Base-by-base conservation (phyloP, 257 asterid species). In the Henckelia pumila region DNA sequence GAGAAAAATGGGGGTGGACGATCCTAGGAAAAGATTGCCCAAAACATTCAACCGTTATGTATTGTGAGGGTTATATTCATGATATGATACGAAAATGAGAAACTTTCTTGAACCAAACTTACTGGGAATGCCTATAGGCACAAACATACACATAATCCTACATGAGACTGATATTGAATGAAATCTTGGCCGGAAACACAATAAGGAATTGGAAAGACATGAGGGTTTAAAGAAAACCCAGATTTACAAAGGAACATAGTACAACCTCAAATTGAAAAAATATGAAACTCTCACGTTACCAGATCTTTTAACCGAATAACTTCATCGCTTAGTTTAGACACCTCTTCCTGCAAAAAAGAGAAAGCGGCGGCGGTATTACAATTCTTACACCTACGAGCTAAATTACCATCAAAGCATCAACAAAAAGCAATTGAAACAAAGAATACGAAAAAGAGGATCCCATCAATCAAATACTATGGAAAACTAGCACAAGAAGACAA, bases 301-400 rank as follows among this genome's bases (percentile, higher is more conserved):
- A 71, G 50, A 78, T 77, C 76, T 35, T 78, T 85, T 74, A 94
- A 79, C 76, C 69, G 88, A 29, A 4, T 63, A 64, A 91, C 90
- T 80, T 91, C 89, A 40, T 68, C 75, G 2, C 72, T 81, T 85
- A 94, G 78, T 85, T 84, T 89, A 57, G 85, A 84, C 75, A 94
- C 28, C 77, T 87, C 95, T 66, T 84, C 96, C 99, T 91, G 95
- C 75, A 76, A 59, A 72, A 49, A 22, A 30, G 28, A 47, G 44
- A 70, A 37, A 40, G 20, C 17, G 21, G 40, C 17, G 21, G 40
- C 4, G 19, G 7, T 9, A 22, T 11, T 20, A 44, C 17, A 58
- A 67, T 64, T 67, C 47, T 69, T 70, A 35, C 63, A 60, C 56
- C 29, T 8, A 59, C 61, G 26, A 61, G 58, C 9, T 68, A 59